Conservation (phyloP, 768 basidiomycete species). For the Xerocomellus amylosporus region DNA sequence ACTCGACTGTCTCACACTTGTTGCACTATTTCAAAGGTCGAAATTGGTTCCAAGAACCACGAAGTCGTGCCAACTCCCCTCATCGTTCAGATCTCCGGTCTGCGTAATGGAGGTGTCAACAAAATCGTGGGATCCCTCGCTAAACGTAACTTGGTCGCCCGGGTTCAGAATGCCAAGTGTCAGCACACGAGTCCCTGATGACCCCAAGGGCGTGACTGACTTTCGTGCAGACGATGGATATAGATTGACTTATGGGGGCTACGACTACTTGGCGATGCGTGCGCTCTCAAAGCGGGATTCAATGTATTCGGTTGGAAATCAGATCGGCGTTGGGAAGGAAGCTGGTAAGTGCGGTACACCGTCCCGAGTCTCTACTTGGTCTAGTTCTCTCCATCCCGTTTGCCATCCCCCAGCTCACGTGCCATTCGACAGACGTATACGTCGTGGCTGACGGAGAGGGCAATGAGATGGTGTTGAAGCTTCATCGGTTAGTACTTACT, state of each 20-base stretch:
- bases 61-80: conserved; percentile 88
- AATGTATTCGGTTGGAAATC: conserved; percentile 90
- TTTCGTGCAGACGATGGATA: conserved; percentile 84
- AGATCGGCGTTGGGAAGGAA: conserved; percentile 98
- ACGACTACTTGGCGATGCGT: conserved; percentile 92
- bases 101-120: conserved; percentile 90
- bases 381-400: background rate
- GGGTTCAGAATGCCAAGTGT: conserved; percentile 94
- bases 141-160: conserved; percentile 86
- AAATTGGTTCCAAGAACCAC: conserved; percentile 98
- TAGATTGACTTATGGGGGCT: conserved; percentile 96
- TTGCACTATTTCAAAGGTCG: conserved; percentile 56
- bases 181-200: conserved; percentile 9
- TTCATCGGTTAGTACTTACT: conserved; percentile 67
- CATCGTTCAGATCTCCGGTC: conserved; percentile 90
- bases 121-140: conserved; percentile 88
- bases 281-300: conserved; percentile 88
- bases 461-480: conserved; percentile 84
- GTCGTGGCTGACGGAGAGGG: conserved; percentile 85
- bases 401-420: conserved; percentile 4
- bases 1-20: background rate
- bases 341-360: conserved; percentile 55
- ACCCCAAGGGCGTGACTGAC: conserved; percentile 1
- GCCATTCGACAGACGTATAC: conserved; percentile 60
- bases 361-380: background rate